Evolutionary conservation across 1,284 basidiomycete genomes (phyloP).

Genomic region (Sutorius eximius): DNA sequence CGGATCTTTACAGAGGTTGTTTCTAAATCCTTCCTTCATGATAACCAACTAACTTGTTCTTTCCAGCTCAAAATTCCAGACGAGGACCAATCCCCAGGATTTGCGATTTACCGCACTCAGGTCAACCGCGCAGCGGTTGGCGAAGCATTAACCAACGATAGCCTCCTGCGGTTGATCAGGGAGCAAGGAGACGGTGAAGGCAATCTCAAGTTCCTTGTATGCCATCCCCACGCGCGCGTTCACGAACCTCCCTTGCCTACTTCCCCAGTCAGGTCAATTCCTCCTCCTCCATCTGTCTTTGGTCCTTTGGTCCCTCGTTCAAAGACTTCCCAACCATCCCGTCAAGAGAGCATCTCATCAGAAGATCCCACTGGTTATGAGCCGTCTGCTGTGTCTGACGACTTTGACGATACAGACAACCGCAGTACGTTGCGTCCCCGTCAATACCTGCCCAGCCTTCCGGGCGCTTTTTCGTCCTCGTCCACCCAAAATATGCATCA

Average conservation of each 20-base stretch:
- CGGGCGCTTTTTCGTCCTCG: constrained; percentile 29
- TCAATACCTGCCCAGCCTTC: constrained; percentile 36
- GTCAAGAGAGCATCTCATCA: constrained; percentile 69
- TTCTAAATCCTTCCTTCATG: constrained; percentile 11
- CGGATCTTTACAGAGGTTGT: constrained; percentile 81
- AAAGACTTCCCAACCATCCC: constrained; percentile 53
- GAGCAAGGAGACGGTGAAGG: constrained; percentile 73
- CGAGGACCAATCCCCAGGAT: constrained; percentile 68
- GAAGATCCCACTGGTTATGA: constrained; percentile 69
- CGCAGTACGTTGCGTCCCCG: constrained; percentile 45
- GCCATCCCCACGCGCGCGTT: constrained; percentile 58
- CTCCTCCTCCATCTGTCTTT: constrained; percentile 47
- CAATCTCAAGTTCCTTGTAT: constrained; percentile 79
- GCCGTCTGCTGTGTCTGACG: constrained; percentile 56
- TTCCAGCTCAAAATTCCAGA: constrained; percentile 78
- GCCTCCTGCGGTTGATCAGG: constrained; percentile 70
- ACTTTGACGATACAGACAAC: constrained; percentile 56
- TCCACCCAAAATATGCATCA: constrained; percentile 31
- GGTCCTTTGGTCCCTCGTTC: constrained; percentile 48
- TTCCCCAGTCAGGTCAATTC: constrained; percentile 49
- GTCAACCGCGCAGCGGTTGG: constrained; percentile 76
- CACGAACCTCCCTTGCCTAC: constrained; percentile 48
- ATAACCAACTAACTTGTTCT: constrained; percentile 8
- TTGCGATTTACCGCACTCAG: constrained; percentile 84
- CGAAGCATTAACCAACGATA: constrained; percentile 66